These are phyloP conservation scores for Citrullus amarus DNA, from an alignment of 306 rosid genomes.

Conservation along the genomic window DNA sequence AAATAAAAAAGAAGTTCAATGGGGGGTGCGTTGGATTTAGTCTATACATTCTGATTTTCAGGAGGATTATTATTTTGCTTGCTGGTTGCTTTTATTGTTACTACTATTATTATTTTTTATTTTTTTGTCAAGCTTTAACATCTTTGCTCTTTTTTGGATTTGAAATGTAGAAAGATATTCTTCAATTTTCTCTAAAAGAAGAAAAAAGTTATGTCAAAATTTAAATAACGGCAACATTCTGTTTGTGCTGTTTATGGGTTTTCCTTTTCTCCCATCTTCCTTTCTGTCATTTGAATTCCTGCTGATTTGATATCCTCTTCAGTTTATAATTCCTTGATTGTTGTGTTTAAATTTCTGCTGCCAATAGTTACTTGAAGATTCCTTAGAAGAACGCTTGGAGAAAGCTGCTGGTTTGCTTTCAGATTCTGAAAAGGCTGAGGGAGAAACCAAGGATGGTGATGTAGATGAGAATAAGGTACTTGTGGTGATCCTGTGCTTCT, in stretches of 20 bases:
- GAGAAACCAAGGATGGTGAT: conserved; percentile 76
- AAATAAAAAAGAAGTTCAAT: conserved; percentile 79
- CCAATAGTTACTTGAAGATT: conserved; percentile 77
- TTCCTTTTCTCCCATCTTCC: neutral
- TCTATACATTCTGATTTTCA: neutral
- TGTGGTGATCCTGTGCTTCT: conserved; percentile 6
- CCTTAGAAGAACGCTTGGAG: conserved; percentile 77
- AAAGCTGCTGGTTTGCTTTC: conserved; percentile 62
- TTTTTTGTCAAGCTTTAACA: neutral
- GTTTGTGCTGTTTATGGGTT: neutral
- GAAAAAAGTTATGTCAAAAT: neutral
- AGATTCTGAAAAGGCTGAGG: conserved; percentile 84
- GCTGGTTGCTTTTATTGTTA: neutral
- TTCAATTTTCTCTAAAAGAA: neutral
- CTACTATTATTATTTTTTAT: neutral
- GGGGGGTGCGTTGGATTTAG: conserved; percentile 70
- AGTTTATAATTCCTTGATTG: neutral
- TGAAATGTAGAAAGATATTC: neutral
- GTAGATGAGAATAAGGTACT: conserved; percentile 74
- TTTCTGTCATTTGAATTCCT: neutral
- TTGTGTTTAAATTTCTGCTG: conserved; percentile 3
- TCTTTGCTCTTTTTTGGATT: neutral
- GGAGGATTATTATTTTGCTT: conserved; percentile 1
- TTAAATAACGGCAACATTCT: neutral
- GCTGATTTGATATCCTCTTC: neutral